Conservation (phyloP, 495 filamentous ascomycete genomes). For the Hypomontagnella monticulosa region DNA sequence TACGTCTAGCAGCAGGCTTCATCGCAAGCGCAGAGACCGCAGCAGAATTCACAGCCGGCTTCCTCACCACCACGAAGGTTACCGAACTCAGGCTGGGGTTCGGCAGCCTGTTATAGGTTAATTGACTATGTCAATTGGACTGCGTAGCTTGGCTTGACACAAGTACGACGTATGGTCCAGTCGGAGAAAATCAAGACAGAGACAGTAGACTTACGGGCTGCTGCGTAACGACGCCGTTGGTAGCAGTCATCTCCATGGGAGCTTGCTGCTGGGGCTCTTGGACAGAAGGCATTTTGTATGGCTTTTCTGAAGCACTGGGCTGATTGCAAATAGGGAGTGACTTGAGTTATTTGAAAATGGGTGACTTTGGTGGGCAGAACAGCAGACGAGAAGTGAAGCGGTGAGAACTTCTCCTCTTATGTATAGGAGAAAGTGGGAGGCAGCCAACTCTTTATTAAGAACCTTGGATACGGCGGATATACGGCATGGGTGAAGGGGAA, state of each 20-base stretch:
- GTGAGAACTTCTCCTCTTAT: slow-evolving; percentile 15
- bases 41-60: slow-evolving; percentile 48
- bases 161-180: not conserved
- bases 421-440: not conserved
- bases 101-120: slow-evolving; percentile 30
- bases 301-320: slow-evolving; percentile 13
- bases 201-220: slow-evolving; percentile 43
- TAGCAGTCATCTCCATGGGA: slow-evolving; percentile 46
- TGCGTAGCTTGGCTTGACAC: not conserved
- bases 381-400: slow-evolving; percentile 9
- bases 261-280: slow-evolving; percentile 48
- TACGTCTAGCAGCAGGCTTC: slow-evolving; percentile 47
- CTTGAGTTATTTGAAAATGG: slow-evolving; percentile 7
- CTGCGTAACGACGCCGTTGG: slow-evolving; percentile 41
- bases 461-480: slow-evolving; percentile 26
- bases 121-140: slow-evolving; percentile 11
- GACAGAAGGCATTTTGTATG: slow-evolving; percentile 42
- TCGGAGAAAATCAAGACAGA: not conserved
- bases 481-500: slow-evolving; percentile 22
- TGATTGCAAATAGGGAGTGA: slow-evolving; percentile 1
- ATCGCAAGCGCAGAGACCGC: slow-evolving; percentile 49
- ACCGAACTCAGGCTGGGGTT: slow-evolving; percentile 43
- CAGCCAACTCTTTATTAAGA: slow-evolving; percentile 14
- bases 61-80: slow-evolving; percentile 46
- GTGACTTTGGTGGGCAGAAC: slow-evolving; percentile 12